Conservation (phyloP, 177 flowering plant species). For the Vitis hybrid region DNA sequence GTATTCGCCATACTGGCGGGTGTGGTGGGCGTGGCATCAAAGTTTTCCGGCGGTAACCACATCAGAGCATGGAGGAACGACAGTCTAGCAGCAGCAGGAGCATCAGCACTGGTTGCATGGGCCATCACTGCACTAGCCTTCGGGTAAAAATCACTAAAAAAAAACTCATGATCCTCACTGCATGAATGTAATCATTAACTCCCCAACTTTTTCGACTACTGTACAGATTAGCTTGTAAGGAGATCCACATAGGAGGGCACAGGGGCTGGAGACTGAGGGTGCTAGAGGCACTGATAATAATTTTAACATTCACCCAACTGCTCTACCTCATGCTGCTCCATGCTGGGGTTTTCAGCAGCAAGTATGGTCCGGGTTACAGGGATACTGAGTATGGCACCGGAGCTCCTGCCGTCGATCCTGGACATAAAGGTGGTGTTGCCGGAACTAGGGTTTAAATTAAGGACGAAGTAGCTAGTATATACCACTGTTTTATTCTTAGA, state of each 20-base stretch:
- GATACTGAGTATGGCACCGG: slow-evolving; percentile 54
- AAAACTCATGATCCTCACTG: no score
- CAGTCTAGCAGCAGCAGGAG: slow-evolving; percentile 74
- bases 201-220: not conserved
- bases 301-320: slow-evolving; percentile 63
- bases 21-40: slow-evolving; percentile 69
- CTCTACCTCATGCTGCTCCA: slow-evolving; percentile 61
- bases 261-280: slow-evolving; percentile 88
- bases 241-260: slow-evolving; percentile 66
- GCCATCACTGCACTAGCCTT: slow-evolving; percentile 84
- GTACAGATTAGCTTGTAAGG: slow-evolving; percentile 75
- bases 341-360: slow-evolving; percentile 59
- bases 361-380: slow-evolving; percentile 78
- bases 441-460: slow-evolving; percentile 21
- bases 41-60: slow-evolving; percentile 70
- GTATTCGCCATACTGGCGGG: slow-evolving; percentile 65
- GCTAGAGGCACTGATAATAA: slow-evolving; percentile 68
- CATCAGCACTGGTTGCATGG: slow-evolving; percentile 76
- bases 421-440: slow-evolving; percentile 15
- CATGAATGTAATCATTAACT: not conserved
- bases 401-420: slow-evolving; percentile 23
- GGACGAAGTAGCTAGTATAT: no score
- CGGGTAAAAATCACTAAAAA: slow-evolving; percentile 40
- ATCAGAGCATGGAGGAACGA: slow-evolving; percentile 84
- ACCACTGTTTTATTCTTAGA: no score